Conservation (phyloP, 2,329 filamentous ascomycete genomes). For the Annulohypoxylon truncatum region DNA sequence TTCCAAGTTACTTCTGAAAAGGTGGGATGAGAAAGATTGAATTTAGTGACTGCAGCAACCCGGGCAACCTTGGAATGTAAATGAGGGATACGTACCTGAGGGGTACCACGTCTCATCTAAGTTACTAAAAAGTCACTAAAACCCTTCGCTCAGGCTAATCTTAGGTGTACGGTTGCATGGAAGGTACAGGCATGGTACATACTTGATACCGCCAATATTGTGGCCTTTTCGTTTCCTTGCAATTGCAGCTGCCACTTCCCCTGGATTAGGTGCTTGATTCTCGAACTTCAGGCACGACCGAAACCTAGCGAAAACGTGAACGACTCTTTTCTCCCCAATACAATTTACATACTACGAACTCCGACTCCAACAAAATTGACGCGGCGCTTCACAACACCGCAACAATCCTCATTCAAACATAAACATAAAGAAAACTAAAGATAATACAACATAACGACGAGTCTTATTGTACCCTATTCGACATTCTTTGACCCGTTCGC, state of each 20-base stretch:
- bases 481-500: conserved; percentile 47
- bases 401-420: conserved; percentile 11
- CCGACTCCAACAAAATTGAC: conserved; percentile 27
- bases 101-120: neutral
- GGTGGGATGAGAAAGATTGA: conserved; percentile 20
- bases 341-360: conserved; percentile 21
- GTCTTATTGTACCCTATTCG: conserved; percentile 31
- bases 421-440: neutral
- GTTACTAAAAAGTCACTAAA: conserved; percentile 16
- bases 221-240: conserved; percentile 33
- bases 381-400: conserved; percentile 21
- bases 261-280: conserved; percentile 28
- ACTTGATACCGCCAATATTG: conserved; percentile 4
- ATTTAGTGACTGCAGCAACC: neutral
- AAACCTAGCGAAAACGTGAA: conserved; percentile 33
- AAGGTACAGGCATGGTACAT: conserved; percentile 7
- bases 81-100: neutral
- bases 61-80: neutral
- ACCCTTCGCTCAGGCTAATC: neutral
- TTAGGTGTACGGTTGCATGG: neutral
- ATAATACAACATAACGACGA: conserved; percentile 23
- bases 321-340: conserved; percentile 19
- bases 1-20: conserved; percentile 4
- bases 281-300: conserved; percentile 36
- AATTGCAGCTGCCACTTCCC: conserved; percentile 30